Base-by-base conservation (phyloP, 495 filamentous ascomycete species). In the Penicillium alfredii region DNA sequence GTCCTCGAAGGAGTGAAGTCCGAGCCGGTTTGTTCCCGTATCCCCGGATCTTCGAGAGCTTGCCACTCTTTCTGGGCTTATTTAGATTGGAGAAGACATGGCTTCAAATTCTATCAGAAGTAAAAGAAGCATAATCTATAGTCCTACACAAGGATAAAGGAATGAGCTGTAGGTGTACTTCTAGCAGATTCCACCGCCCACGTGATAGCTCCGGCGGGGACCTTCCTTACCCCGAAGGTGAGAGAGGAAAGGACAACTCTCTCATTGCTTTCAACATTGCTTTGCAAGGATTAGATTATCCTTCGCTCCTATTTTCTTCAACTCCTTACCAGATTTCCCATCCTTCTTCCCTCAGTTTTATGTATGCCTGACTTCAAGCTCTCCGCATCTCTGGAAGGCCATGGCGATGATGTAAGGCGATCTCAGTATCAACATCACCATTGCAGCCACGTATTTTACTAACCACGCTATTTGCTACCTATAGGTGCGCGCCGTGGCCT, bases 401-500 rank as follows among this genome's bases (percentile, higher is more conserved):
- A 94, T 47, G 76, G 83, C 51, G 80, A 84, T 57, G 87, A 94
- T 78, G 86, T 90, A 73, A 71, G 80, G 40, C 33, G 37, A 31
- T 39, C 44, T 40, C 44, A 31, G 34, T 54, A 40, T 36, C 40
- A 21, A 23, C 23, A 33, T 27, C 29, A 40, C 29, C 35, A 42
- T 21, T 34, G 24, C 25, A 34, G 15, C 29, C 37, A 26, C 17
- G 28, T 25, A 49, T 26, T 36, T 27, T 22, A 35, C 39, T 53
- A 20, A 53, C 35, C 10, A 13, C 19, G 22, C 29, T 22, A 17
- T 19, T 37, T 40, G 38, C 35, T 10, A 30, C 33, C 19, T 16
- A 19, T 49, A 98, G 92, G 92, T 99, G 55, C 87, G 92, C 44
- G 79, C 76, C 44, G 86, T 99, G 45, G 69, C 67, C 55, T 97